Base-by-base conservation (phyloP, 441 rosid genomes). In the Populus hybrid region DNA sequence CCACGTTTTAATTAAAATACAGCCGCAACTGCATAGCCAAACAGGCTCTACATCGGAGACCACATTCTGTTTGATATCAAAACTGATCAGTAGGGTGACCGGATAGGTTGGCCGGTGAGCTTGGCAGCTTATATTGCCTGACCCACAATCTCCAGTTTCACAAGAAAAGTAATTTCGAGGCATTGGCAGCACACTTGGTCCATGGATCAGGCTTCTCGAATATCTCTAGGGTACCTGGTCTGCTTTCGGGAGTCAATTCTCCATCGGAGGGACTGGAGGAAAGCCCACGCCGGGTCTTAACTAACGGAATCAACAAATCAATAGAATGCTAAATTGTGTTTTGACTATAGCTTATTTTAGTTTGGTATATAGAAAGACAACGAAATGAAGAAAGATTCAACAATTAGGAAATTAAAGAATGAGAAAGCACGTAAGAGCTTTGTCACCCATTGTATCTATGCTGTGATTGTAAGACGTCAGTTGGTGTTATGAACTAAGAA, bases 61-160 rank as follows among this genome's bases (percentile, higher is more conserved):
- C 11, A 35, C 59, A 4, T 69, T 38, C 2, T 75, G 11, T 23
- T 57, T 75, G 59, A 83, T 74, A 4, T 28, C 64, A 0, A 86
- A 72, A 21, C 68, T 78, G 71, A 24, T 24, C 24, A 84, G 77
- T 46, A 67, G 59, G 35, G 86, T 83, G n/a, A 78, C 80, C 0
- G 84, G 83, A 65, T 30, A 74, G 5, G 34, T 75, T 3, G 24
- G 80, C 12, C 69, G 75, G 28, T 81, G 76, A 23, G 38, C 73
- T 7, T 83, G 82, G 59, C 86, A 87, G 2, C 24, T 24, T 24
- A 24, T 24, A 24, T 24, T 24, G 12, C 84, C 83, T 16, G 75
- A 63, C 36, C 83, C 70, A 30, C 86, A 80, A 42, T 86, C 89
- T 8, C 86, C 86, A 0, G 85, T 86, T 59, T 78, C 85, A 6